A percentile compares a stretch with the other conserved stretches of the same genome.
Conservation (phyloP, 306 rosid genomes). For the Vachellia pachyceras region DNA sequence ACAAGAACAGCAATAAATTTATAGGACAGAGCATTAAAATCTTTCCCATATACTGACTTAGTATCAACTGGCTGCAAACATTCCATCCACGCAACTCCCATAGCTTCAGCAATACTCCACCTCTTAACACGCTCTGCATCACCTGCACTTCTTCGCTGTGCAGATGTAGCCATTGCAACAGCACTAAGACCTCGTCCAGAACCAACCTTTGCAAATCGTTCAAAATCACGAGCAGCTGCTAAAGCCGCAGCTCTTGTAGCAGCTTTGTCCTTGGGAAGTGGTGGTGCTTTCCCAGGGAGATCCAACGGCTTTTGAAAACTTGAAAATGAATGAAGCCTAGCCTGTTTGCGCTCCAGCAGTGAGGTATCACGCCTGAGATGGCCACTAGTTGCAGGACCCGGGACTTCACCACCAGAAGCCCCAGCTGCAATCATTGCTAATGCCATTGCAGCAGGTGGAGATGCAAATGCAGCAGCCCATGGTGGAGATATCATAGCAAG, state of each 20-base stretch:
- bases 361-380: conserved; percentile 88
- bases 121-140: conserved; percentile 89
- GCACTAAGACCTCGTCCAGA: conserved; percentile 99
- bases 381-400: conserved; percentile 58
- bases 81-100: conserved; percentile 99
- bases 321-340: conserved; percentile 85
- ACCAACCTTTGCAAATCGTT: conserved; percentile 87
- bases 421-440: conserved; percentile 99
- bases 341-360: conserved; percentile 77
- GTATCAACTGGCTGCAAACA: conserved; percentile 97
- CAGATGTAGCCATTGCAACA: conserved; percentile 99
- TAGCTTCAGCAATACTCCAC: conserved; percentile 94
- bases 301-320: conserved; percentile 91
- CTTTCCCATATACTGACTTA: conserved; percentile 90
- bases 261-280: conserved; percentile 87
- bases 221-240: conserved; percentile 94
- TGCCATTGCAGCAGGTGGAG: conserved; percentile 99
- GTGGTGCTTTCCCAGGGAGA: conserved; percentile 58
- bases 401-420: conserved; percentile 83
- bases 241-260: conserved; percentile 95
- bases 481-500: conserved; percentile 87
- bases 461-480: conserved; percentile 99
- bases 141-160: conserved; percentile 82
- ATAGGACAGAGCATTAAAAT: conserved; percentile 88
- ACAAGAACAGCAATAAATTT: conserved; percentile 94